These are phyloP conservation scores for Scheffersomyces cryptocercus DNA, from an alignment of 1,139 yeast genomes.

Conservation along the genomic window DNA sequence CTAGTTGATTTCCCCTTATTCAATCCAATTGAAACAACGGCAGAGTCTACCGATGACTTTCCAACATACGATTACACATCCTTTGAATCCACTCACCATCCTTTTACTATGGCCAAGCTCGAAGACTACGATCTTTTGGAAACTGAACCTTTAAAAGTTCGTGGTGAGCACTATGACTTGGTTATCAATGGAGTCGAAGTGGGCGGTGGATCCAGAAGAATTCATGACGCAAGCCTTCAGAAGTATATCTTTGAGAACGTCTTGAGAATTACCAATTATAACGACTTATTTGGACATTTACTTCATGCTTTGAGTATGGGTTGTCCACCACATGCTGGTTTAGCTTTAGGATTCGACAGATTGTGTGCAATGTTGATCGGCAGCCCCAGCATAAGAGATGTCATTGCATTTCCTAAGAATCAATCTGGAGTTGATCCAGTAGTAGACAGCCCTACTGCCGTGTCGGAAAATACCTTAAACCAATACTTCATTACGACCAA, in stretches of 20 bases:
- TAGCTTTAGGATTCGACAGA: conserved; percentile 93
- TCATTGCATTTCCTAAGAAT: conserved; percentile 94
- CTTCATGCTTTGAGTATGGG: conserved; percentile 82
- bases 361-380: conserved; percentile 88
- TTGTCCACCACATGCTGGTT: conserved; percentile 98
- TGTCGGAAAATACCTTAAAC: conserved; percentile 48
- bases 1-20: conserved; percentile 88
- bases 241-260: conserved; percentile 62
- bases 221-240: conserved; percentile 83
- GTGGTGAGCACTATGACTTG: conserved; percentile 94
- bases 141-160: conserved; percentile 60
- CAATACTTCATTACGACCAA: conserved; percentile 45
- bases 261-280: conserved; percentile 55
- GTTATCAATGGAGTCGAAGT: conserved; percentile 94
- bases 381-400: conserved; percentile 78
- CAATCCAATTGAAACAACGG: conserved; percentile 58
- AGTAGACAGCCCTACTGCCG: conserved; percentile 79
- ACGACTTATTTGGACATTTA: conserved; percentile 81
- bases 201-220: conserved; percentile 97
- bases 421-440: conserved; percentile 86
- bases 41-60: conserved; percentile 33
- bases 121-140: conserved; percentile 63
- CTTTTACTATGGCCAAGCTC: conserved; percentile 86
- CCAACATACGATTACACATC: conserved; percentile 57
- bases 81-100: conserved; percentile 85